Percentiles rank a stretch among this genome's conserved stretches.
These are phyloP conservation scores for Colletotrichum gigasporum DNA, from an alignment of 2,329 filamentous ascomycete species.

Conservation along the genomic window DNA sequence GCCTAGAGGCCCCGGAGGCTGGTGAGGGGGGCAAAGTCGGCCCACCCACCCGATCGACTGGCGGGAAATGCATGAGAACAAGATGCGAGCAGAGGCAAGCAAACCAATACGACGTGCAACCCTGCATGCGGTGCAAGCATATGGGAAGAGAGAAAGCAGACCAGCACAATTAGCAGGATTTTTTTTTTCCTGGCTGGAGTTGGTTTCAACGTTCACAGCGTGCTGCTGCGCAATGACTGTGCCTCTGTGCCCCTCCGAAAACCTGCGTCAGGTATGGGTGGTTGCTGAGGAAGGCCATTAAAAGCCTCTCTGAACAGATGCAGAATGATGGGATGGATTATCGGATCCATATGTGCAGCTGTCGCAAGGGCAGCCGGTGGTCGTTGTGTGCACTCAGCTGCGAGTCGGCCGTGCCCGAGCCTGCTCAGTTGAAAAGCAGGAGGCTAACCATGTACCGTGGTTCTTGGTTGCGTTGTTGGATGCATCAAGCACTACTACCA, in stretches of 20 bases:
- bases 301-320: too few species aligned
- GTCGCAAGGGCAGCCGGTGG: neutral
- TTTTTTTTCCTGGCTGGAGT: neutral
- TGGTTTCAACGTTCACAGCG: too few species aligned
- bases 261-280: too few species aligned
- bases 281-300: too few species aligned
- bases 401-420: neutral
- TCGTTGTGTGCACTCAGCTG: neutral
- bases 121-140: neutral
- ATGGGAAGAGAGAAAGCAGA: neutral
- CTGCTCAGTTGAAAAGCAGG: too few species aligned
- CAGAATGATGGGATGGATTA: neutral
- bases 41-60: slow-evolving; percentile 21
- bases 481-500: neutral
- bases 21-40: slow-evolving; percentile 3
- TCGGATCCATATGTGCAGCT: neutral
- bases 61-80: neutral
- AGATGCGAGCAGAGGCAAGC: neutral
- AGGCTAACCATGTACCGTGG: too few species aligned
- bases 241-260: neutral
- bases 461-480: too few species aligned
- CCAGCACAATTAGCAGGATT: neutral
- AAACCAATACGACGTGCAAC: too few species aligned
- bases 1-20: slow-evolving; percentile 3
- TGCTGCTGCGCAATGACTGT: neutral